A percentile compares a stretch with the other conserved stretches of the same genome.
These are phyloP conservation scores for Paramecium tetraurelia DNA, from an alignment of 73 alveolate genomes.

Conservation along the genomic window DNA sequence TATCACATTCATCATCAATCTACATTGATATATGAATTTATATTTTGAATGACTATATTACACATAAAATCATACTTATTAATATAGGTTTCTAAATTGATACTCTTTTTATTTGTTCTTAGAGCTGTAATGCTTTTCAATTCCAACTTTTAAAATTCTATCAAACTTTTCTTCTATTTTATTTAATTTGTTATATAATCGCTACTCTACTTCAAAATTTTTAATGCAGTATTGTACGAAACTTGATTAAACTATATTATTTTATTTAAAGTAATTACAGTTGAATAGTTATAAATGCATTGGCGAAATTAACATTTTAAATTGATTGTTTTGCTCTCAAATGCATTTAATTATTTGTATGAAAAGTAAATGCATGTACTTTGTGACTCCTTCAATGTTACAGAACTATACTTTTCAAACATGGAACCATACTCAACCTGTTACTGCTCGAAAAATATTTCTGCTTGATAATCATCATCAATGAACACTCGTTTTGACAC, in stretches of 20 bases:
- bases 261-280: neutral
- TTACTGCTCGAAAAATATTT: neutral
- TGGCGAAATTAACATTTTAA: slow-evolving; percentile 11
- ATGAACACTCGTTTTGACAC: neutral
- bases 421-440: slow-evolving; percentile 26
- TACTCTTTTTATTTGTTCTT: slow-evolving; percentile 9
- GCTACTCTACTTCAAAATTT: neutral
- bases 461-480: slow-evolving; percentile 30
- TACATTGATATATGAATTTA: neutral
- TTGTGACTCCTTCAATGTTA: slow-evolving; percentile 3
- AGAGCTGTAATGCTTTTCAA: neutral
- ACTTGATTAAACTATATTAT: neutral
- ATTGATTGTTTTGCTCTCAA: neutral
- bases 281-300: neutral
- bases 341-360: neutral
- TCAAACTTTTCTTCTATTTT: neutral
- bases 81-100: neutral
- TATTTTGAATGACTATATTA: slow-evolving; percentile 1
- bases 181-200: neutral
- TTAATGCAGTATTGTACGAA: neutral
- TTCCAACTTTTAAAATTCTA: neutral
- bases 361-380: neutral
- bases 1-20: neutral
- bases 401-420: slow-evolving; percentile 30
- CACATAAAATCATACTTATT: neutral